A percentile compares a stretch with the other conserved stretches of the same genome.
phyloP scores from a whole-genome alignment of 2,329 filamentous ascomycete genomes.

The Arthrobotrys sinensis region DNA sequence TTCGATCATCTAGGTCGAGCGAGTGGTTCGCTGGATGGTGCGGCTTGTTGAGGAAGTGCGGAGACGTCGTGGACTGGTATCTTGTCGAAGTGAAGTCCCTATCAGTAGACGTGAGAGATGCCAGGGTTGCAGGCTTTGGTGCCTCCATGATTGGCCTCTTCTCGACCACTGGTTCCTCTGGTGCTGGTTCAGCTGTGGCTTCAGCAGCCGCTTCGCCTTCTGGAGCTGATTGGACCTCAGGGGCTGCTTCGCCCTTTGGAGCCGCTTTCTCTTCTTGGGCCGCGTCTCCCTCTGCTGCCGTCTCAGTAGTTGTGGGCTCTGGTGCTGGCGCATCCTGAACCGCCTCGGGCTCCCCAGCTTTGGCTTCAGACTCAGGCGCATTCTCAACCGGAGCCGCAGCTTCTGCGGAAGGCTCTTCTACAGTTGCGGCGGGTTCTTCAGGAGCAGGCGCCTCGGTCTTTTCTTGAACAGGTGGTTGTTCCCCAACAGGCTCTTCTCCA shows the following conservation, averaged over 20 bases:
- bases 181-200: slow-evolving; percentile 3
- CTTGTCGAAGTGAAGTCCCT: slow-evolving; percentile 56
- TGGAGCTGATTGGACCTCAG: slow-evolving; percentile 18
- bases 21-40: slow-evolving; percentile 51
- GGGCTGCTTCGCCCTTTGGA: slow-evolving; percentile 4
- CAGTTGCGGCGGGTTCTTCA: slow-evolving; percentile 11
- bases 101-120: slow-evolving; percentile 52
- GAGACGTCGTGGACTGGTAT: slow-evolving; percentile 56
- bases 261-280: slow-evolving; percentile 2
- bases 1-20: slow-evolving; percentile 50
- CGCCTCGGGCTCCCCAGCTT: slow-evolving; percentile 8
- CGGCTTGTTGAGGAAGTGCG: slow-evolving; percentile 55
- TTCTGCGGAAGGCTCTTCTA: neutral
- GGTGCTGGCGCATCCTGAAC: neutral
- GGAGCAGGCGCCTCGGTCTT: slow-evolving; percentile 3
- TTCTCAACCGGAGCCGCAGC: slow-evolving; percentile 9
- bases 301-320: neutral
- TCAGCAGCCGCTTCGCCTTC: slow-evolving; percentile 3
- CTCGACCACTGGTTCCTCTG: slow-evolving; percentile 30
- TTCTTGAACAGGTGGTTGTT: slow-evolving; percentile 13
- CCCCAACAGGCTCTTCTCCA: slow-evolving; percentile 20
- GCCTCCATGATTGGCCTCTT: slow-evolving; percentile 48
- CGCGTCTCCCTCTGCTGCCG: neutral
- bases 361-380: slow-evolving; percentile 25
- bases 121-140: slow-evolving; percentile 46